Evolutionary conservation across 2,329 filamentous ascomycete genomes (phyloP).

Genomic region (Cordyceps javanica): DNA sequence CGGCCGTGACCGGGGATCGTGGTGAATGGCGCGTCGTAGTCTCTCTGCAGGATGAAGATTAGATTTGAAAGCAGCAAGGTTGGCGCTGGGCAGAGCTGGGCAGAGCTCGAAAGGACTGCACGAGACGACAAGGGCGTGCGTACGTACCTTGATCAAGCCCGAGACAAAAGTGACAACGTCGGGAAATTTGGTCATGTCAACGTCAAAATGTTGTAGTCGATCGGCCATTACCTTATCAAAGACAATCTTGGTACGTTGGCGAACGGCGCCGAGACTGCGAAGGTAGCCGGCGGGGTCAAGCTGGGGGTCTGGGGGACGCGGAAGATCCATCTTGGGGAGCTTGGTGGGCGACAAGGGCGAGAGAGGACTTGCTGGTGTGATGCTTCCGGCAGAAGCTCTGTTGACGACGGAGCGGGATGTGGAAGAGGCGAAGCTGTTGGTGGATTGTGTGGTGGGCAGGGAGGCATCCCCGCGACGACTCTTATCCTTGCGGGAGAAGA

Average conservation of each 20-base stretch:
- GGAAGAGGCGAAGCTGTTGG: constrained; percentile 46
- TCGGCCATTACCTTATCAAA: constrained; percentile 72
- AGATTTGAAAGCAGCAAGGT: background rate
- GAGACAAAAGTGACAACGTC: constrained; percentile 83
- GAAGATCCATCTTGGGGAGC: constrained; percentile 72
- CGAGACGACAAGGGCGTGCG: background rate
- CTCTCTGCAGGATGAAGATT: constrained; percentile 32
- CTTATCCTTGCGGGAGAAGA: constrained; percentile 52
- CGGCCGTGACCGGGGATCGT: constrained; percentile 79
- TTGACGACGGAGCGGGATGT: constrained; percentile 42
- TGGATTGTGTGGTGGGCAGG: constrained; percentile 40
- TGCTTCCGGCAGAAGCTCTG: constrained; percentile 46
- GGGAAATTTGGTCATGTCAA: constrained; percentile 77
- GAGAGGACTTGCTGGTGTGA: constrained; percentile 40
- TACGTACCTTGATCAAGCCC: constrained; percentile 83
- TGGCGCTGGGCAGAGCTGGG: background rate
- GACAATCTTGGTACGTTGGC: constrained; percentile 69
- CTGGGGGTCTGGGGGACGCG: constrained; percentile 78
- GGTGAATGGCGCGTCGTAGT: constrained; percentile 49
- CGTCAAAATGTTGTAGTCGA: constrained; percentile 77
- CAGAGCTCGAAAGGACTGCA: background rate
- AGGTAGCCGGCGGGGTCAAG: constrained; percentile 87
- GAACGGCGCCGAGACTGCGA: constrained; percentile 79
- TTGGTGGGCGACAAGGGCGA: constrained; percentile 45
- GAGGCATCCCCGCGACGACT: constrained; percentile 36